A percentile compares a stretch with the other conserved stretches of the same genome.
Evolutionary conservation across 768 basidiomycete species (phyloP).

Genomic region (Cubamyces lactineus): DNA sequence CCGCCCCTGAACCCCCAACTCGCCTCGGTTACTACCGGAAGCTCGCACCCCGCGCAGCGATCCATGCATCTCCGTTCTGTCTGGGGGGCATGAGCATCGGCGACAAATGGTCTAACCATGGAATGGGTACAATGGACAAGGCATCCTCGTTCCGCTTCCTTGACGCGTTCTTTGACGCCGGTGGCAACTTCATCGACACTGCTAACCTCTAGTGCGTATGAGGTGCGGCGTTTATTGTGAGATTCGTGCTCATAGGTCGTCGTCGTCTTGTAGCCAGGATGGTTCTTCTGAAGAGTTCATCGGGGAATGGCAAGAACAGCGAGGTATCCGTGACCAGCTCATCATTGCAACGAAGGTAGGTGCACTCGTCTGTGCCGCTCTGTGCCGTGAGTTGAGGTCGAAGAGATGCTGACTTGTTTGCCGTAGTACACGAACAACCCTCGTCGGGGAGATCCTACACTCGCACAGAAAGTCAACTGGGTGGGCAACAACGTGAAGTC

Average conservation of each 20-base stretch:
- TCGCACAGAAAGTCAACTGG: slow-evolving; percentile 41
- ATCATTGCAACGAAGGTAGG: slow-evolving; percentile 30
- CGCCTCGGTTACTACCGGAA: slow-evolving; percentile 37
- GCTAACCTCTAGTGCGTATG: slow-evolving; percentile 33
- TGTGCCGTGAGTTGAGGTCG: too few relatives aligned
- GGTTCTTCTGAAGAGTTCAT: slow-evolving; percentile 39
- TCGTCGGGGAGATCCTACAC: not conserved
- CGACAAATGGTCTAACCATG: slow-evolving; percentile 37
- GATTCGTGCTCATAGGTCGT: too few relatives aligned
- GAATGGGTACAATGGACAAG: slow-evolving; percentile 45
- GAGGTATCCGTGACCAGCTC: slow-evolving; percentile 38
- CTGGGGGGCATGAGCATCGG: slow-evolving; percentile 51
- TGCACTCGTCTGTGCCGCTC: too few relatives aligned
- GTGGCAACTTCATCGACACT: slow-evolving; percentile 51
- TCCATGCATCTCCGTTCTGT: slow-evolving; percentile 49
- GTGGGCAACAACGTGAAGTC: slow-evolving; percentile 42
- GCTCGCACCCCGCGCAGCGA: slow-evolving; percentile 41
- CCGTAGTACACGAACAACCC: slow-evolving; percentile 13
- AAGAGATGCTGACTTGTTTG: too few relatives aligned
- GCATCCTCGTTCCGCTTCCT: slow-evolving; percentile 41
- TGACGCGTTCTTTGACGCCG: slow-evolving; percentile 26
- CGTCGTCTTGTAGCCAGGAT: slow-evolving; percentile 20
- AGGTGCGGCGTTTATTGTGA: too few relatives aligned
- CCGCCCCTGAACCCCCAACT: slow-evolving; percentile 17
- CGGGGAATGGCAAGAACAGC: slow-evolving; percentile 42